phyloP scores from a whole-genome alignment of 306 rosid genomes.

The Pyrus betulifolia region DNA sequence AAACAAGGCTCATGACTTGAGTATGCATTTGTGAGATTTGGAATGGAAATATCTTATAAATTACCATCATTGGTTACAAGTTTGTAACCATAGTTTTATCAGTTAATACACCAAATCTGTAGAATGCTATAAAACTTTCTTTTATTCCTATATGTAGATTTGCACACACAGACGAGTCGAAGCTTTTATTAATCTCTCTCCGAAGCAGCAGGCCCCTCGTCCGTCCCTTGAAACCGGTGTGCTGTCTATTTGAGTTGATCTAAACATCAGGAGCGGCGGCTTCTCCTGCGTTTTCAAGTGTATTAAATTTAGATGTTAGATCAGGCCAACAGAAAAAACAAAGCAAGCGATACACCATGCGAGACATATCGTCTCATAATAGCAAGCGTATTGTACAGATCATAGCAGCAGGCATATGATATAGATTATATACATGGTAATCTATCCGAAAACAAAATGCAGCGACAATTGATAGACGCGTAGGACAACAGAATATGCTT shows the following conservation, averaged over 20 bases:
- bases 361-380: neutral
- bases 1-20: no score
- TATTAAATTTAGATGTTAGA: neutral
- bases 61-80: neutral
- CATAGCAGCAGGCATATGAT: neutral
- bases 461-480: neutral
- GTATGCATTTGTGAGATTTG: neutral
- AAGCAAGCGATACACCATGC: neutral
- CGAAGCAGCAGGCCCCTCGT: neutral
- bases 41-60: neutral
- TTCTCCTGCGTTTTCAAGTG: conserved; percentile 19
- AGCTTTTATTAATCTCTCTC: neutral
- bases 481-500: neutral
- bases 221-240: no score
- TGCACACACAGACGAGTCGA: neutral
- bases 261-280: conserved; percentile 7
- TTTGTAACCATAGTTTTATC: neutral
- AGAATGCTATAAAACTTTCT: neutral
- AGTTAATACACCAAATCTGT: neutral
- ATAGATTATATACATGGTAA: no score
- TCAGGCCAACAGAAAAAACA: neutral
- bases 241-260: neutral
- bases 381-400: neutral
- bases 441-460: neutral
- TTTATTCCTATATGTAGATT: neutral